A percentile compares a stretch with the other conserved stretches of the same genome.
These are phyloP conservation scores for Rhodotorula sp. DNA, from an alignment of 1,284 basidiomycete genomes.

Conservation along the genomic window DNA sequence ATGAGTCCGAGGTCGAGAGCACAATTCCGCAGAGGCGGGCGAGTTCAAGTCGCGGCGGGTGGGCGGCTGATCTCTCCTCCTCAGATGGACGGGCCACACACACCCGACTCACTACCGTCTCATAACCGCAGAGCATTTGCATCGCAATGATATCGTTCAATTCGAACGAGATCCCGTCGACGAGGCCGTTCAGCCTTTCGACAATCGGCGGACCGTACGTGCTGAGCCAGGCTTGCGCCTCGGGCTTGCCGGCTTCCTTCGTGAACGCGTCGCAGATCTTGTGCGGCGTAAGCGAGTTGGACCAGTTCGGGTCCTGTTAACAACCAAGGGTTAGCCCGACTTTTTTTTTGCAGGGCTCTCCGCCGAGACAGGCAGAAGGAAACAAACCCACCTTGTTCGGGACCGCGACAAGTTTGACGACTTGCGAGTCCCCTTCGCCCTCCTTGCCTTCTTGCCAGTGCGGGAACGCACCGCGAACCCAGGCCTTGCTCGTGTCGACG, in stretches of 20 bases:
- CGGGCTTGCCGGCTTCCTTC: conserved; percentile 50
- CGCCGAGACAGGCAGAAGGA: too few species aligned
- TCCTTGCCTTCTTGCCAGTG: conserved; percentile 50
- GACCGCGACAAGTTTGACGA: conserved; percentile 51
- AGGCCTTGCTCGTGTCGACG: conserved; percentile 51
- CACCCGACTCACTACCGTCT: conserved; percentile 46
- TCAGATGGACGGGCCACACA: background rate
- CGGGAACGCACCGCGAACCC: conserved; percentile 52
- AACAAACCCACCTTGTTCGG: conserved; percentile 49
- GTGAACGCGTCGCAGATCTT: conserved; percentile 53
- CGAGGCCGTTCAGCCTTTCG: conserved; percentile 43
- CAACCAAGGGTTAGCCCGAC: too few species aligned
- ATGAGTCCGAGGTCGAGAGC: background rate
- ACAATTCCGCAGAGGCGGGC: background rate
- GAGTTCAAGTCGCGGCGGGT: too few species aligned
- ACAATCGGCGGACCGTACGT: conserved; percentile 47
- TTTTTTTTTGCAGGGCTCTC: too few species aligned
- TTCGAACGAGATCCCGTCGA: conserved; percentile 44
- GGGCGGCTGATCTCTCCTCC: too few species aligned
- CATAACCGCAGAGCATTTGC: conserved; percentile 53
- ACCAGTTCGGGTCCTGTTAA: conserved; percentile 47
- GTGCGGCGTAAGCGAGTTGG: conserved; percentile 51
- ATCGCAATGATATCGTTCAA: conserved; percentile 51
- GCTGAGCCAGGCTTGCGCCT: conserved; percentile 49
- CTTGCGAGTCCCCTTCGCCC: conserved; percentile 51